phyloP scores from a whole-genome alignment of 2,329 filamentous ascomycete genomes.

The Fusarium sp. region DNA sequence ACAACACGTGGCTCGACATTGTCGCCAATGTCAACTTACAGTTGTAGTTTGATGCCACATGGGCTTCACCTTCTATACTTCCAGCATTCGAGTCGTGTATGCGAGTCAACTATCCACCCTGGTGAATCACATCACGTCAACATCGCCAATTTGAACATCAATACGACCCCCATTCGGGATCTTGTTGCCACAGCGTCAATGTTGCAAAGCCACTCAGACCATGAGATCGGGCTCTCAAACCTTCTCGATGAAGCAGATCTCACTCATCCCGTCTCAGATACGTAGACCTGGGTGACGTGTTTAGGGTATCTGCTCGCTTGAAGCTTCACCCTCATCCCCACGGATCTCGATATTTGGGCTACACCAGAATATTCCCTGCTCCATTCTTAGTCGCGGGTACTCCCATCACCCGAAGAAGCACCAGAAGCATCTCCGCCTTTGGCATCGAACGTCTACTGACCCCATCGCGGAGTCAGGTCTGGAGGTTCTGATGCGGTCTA shows the following conservation, averaged over 20 bases:
- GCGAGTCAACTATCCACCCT: background rate
- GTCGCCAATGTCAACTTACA: background rate
- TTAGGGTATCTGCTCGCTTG: constrained; percentile 1
- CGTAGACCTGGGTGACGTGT: background rate
- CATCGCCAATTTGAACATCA: background rate
- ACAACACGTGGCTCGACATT: constrained; percentile 1
- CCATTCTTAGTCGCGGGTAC: constrained; percentile 23
- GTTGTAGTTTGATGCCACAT: background rate
- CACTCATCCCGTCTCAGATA: background rate
- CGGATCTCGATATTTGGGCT: constrained; percentile 4
- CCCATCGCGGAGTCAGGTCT: constrained; percentile 10
- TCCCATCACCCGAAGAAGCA: constrained; percentile 22
- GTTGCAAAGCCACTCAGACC: constrained; percentile 1
- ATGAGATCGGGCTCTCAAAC: background rate
- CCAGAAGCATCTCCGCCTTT: constrained; percentile 27
- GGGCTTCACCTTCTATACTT: background rate
- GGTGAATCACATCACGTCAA: background rate
- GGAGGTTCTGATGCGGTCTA: constrained; percentile 22
- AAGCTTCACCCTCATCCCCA: constrained; percentile 5
- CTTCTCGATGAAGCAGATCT: constrained; percentile 1
- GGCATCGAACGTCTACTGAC: constrained; percentile 19
- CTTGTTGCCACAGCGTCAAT: constrained; percentile 8
- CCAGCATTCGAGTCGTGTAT: background rate
- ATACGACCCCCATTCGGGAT: background rate
- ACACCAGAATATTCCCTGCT: constrained; percentile 16